Evolutionary conservation across 2,329 filamentous ascomycete genomes (phyloP).

Genomic region (Microcyclospora pomicola): DNA sequence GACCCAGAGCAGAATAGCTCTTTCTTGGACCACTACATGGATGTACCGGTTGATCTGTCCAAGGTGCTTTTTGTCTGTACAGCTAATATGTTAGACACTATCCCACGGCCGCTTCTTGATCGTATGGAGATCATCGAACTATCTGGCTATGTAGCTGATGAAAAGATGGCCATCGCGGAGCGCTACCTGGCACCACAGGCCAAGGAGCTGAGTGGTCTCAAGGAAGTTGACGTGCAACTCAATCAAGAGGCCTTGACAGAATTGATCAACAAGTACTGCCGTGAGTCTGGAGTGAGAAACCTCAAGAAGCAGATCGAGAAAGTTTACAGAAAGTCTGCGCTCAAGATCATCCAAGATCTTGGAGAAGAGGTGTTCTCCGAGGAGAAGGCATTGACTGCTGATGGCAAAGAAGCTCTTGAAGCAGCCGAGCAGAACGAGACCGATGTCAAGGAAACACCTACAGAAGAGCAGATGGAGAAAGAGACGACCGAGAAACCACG

Average conservation of each 20-base stretch:
- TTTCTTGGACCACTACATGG: constrained; percentile 97
- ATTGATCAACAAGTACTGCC: constrained; percentile 95
- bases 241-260: constrained; percentile 82
- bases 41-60: constrained; percentile 90
- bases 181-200: constrained; percentile 83
- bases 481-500: constrained; percentile 54
- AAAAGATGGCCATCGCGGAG: constrained; percentile 98
- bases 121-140: constrained; percentile 96
- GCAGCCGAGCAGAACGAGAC: constrained; percentile 53
- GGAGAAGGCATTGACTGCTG: constrained; percentile 66
- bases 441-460: constrained; percentile 48
- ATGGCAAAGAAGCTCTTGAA: constrained; percentile 65
- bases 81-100: constrained; percentile 97
- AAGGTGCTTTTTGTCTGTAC: constrained; percentile 98
- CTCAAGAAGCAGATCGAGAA: constrained; percentile 99
- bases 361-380: constrained; percentile 74
- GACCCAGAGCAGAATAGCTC: constrained; percentile 96
- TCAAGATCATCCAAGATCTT: constrained; percentile 92
- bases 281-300: constrained; percentile 92
- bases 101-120: constrained; percentile 82
- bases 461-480: constrained; percentile 35
- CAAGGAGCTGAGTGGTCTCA: constrained; percentile 84
- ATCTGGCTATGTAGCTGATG: constrained; percentile 90
- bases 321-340: constrained; percentile 89
- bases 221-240: constrained; percentile 79